These are phyloP conservation scores for Beauveria sp. DNA, from an alignment of 2,329 filamentous ascomycete genomes.

Conservation along the genomic window DNA sequence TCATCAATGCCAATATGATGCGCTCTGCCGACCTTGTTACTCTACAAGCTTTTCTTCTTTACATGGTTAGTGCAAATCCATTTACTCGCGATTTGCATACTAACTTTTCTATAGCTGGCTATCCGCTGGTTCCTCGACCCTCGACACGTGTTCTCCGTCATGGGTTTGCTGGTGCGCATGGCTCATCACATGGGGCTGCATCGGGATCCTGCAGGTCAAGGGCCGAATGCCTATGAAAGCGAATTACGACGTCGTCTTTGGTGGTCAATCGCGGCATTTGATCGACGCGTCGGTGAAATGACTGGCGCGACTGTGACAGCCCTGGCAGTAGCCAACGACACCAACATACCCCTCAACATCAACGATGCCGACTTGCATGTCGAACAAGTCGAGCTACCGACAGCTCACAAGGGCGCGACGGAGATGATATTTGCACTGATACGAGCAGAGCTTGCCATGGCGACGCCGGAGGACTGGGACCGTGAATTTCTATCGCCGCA, in stretches of 20 bases:
- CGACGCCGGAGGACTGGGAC: conserved; percentile 24
- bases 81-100: not conserved
- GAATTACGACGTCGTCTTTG: conserved; percentile 66
- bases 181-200: conserved; percentile 64
- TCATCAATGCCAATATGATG: conserved; percentile 61
- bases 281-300: conserved; percentile 61
- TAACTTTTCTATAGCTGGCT: conserved; percentile 24
- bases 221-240: conserved; percentile 50
- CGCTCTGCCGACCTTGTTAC: conserved; percentile 56
- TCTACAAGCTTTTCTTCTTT: conserved; percentile 60
- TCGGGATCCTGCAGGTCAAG: conserved; percentile 48
- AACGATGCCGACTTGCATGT: conserved; percentile 53
- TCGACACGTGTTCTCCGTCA: conserved; percentile 37
- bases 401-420: conserved; percentile 42
- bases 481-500: conserved; percentile 31
- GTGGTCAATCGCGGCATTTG: conserved; percentile 65
- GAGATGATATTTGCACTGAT: conserved; percentile 55
- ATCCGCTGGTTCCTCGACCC: conserved; percentile 54
- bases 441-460: conserved; percentile 48
- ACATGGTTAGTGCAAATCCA: conserved; percentile 39
- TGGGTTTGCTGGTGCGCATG: conserved; percentile 59
- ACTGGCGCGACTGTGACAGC: conserved; percentile 50
- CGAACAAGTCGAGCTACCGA: conserved; percentile 47
- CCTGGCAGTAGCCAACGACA: conserved; percentile 45
- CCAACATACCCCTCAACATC: conserved; percentile 51